phyloP scores from a whole-genome alignment of 179 eudicot species.

The Gypsophila paniculata region DNA sequence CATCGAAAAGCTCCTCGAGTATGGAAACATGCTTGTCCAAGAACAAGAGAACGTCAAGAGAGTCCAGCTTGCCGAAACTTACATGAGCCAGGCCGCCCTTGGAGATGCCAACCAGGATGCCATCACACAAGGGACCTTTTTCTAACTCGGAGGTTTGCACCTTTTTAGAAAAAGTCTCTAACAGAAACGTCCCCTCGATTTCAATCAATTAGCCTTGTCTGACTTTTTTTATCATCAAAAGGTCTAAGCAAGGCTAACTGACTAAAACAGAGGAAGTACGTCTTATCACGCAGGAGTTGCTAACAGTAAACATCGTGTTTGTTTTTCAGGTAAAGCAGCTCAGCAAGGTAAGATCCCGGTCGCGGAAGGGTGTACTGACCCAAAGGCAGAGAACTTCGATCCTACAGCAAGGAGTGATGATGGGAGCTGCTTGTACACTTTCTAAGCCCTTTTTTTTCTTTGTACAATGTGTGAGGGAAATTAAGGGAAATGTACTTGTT shows the following conservation, averaged over 20 bases:
- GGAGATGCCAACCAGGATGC: slow-evolving; percentile 75
- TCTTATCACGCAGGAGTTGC: not conserved
- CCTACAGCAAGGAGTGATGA: slow-evolving; percentile 70
- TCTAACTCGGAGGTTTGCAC: slow-evolving; percentile 32
- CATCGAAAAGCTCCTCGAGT: slow-evolving; percentile 57
- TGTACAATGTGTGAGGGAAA: slow-evolving; percentile 3
- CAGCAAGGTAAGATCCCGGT: slow-evolving; percentile 55
- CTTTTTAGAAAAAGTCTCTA: not conserved
- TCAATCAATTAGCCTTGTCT: not conserved
- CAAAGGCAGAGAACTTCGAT: slow-evolving; percentile 53
- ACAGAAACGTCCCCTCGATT: not conserved
- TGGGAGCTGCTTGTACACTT: slow-evolving; percentile 54
- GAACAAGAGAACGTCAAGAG: slow-evolving; percentile 88
- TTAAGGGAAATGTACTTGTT: not conserved
- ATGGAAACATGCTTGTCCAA: slow-evolving; percentile 70
- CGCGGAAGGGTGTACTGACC: slow-evolving; percentile 74
- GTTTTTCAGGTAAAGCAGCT: slow-evolving; percentile 56
- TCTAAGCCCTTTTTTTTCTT: slow-evolving; percentile 24
- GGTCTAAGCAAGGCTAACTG: not conserved
- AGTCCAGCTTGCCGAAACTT: slow-evolving; percentile 71
- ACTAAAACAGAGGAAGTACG: not conserved
- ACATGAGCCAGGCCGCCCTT: slow-evolving; percentile 67
- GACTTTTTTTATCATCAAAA: not conserved
- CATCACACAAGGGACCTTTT: slow-evolving; percentile 56
- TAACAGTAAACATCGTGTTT: not conserved